Evolutionary conservation across 2,329 filamentous ascomycete genomes (phyloP).

Genomic region (Ramularia collo-cygni): DNA sequence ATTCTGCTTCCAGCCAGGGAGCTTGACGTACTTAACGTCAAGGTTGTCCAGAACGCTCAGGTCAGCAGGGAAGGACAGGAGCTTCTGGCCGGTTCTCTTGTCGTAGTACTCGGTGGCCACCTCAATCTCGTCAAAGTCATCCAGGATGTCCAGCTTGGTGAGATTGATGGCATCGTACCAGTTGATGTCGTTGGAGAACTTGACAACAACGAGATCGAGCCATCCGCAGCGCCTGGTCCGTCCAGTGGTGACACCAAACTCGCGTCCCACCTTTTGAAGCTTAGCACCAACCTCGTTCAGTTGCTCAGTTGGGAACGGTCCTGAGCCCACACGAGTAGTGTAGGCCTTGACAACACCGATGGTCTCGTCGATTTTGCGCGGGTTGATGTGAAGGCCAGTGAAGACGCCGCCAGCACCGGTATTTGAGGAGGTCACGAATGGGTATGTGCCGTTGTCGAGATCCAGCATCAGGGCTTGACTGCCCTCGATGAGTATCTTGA

Average conservation of each 20-base stretch:
- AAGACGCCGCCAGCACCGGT: constrained; percentile 57
- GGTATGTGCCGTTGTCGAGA: constrained; percentile 56
- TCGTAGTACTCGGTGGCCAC: constrained; percentile 63
- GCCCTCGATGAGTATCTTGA: constrained; percentile 61
- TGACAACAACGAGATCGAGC: constrained; percentile 62
- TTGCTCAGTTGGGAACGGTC: constrained; percentile 63
- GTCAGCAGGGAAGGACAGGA: constrained; percentile 61
- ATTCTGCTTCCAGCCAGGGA: constrained; percentile 62
- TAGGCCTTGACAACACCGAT: constrained; percentile 64
- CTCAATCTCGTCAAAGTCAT: constrained; percentile 68
- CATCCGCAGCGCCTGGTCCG: constrained; percentile 57
- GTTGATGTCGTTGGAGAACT: constrained; percentile 59
- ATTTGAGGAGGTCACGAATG: constrained; percentile 55
- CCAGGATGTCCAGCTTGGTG: constrained; percentile 64
- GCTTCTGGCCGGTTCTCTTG: constrained; percentile 41
- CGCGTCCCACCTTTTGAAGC: constrained; percentile 50
- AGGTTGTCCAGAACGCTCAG: constrained; percentile 51
- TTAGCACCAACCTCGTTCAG: constrained; percentile 51
- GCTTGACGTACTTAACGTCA: constrained; percentile 60
- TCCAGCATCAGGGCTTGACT: constrained; percentile 64
- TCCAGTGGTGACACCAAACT: constrained; percentile 53
- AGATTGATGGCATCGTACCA: constrained; percentile 60
- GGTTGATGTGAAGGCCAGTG: constrained; percentile 56
- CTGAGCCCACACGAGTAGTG: constrained; percentile 51
- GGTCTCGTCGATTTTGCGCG: constrained; percentile 53